Conservation (phyloP, 495 filamentous ascomycete species). For the Aspergillus conjunctus region DNA sequence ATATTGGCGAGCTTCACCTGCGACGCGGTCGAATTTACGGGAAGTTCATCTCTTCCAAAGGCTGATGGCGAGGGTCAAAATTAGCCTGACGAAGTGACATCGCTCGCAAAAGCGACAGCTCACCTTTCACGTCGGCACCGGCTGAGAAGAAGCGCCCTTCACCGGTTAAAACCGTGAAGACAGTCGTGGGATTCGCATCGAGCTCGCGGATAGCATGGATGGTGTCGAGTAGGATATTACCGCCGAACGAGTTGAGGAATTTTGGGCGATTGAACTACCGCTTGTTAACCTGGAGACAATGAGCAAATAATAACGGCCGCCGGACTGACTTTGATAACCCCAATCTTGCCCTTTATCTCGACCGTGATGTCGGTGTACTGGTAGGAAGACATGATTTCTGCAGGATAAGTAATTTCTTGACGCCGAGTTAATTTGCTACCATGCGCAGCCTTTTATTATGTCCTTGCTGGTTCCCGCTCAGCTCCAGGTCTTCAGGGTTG, state of each 20-base stretch:
- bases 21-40: too few relatives aligned
- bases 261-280: conserved; percentile 24
- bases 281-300: neutral
- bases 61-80: neutral
- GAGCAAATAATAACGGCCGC: too few relatives aligned
- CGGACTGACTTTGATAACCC: conserved; percentile 25
- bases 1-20: too few relatives aligned
- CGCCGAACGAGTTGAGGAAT: conserved; percentile 22
- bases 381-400: neutral
- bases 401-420: too few relatives aligned
- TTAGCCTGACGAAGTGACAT: neutral
- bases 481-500: too few relatives aligned
- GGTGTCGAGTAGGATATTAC: conserved; percentile 21
- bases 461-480: too few relatives aligned
- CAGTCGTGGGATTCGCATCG: conserved; percentile 21
- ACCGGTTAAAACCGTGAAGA: conserved; percentile 28
- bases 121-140: conserved; percentile 24
- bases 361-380: conserved; percentile 24
- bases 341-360: conserved; percentile 23
- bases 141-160: conserved; percentile 32
- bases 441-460: too few relatives aligned
- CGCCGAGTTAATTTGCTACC: too few relatives aligned
- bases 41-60: too few relatives aligned
- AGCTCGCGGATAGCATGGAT: conserved; percentile 26
- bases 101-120: neutral